phyloP scores from a whole-genome alignment of 2,329 filamentous ascomycete genomes.

The Sporothrix brasiliensis region DNA sequence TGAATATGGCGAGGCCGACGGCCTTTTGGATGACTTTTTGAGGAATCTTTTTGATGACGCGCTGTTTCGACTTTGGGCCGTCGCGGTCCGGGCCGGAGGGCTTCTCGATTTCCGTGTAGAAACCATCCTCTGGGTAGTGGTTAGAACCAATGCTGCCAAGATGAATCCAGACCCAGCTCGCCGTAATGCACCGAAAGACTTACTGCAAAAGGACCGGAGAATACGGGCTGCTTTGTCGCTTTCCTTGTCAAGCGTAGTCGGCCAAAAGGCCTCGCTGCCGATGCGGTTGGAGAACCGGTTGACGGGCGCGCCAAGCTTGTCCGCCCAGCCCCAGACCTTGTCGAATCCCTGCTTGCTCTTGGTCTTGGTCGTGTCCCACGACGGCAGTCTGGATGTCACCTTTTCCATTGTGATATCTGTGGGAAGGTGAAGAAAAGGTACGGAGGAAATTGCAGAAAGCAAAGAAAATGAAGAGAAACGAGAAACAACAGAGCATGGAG shows the following conservation, averaged over 20 bases:
- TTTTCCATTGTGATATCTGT: constrained; percentile 43
- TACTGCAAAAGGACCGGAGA: constrained; percentile 70
- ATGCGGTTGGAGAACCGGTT: constrained; percentile 44
- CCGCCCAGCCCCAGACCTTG: constrained; percentile 68
- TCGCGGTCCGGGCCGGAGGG: constrained; percentile 33
- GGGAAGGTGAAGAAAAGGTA: not conserved
- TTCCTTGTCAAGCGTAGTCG: constrained; percentile 72
- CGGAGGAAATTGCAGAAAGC: not conserved
- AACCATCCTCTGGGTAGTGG: constrained; percentile 52
- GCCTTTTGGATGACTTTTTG: constrained; percentile 65
- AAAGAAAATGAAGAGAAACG: not conserved
- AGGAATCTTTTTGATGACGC: constrained; percentile 59
- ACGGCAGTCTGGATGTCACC: constrained; percentile 43
- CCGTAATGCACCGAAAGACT: constrained; percentile 21
- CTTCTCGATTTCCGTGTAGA: constrained; percentile 48
- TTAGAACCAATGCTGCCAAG: constrained; percentile 23
- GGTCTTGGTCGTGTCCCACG: constrained; percentile 59
- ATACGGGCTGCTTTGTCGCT: constrained; percentile 76
- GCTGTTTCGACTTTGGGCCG: constrained; percentile 41
- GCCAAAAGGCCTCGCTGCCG: constrained; percentile 76
- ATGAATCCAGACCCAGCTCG: not conserved
- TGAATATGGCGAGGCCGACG: constrained; percentile 72
- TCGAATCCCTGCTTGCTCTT: constrained; percentile 69
- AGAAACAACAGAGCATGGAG: not conserved
- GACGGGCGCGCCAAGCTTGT: constrained; percentile 55